Evolutionary conservation across 2,329 filamentous ascomycete genomes (phyloP).

Genomic region (Hypoxylon sp.): DNA sequence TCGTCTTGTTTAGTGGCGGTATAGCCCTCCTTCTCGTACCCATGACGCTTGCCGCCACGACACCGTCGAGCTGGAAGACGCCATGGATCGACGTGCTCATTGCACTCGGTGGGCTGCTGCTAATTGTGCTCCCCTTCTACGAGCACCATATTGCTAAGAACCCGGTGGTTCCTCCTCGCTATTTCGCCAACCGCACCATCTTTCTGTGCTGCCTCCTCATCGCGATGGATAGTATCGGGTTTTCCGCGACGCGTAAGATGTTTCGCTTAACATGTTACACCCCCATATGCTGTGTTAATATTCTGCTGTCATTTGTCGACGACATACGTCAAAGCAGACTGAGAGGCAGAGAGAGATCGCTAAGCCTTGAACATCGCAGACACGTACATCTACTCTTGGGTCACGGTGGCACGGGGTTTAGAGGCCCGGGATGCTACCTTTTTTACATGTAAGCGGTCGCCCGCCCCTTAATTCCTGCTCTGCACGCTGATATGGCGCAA

Average conservation of each 20-base stretch:
- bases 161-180: conserved; percentile 55
- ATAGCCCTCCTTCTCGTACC: conserved; percentile 58
- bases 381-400: conserved; percentile 54
- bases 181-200: conserved; percentile 55
- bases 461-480: background rate
- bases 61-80: conserved; percentile 52
- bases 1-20: conserved; percentile 56
- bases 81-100: conserved; percentile 56
- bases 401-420: conserved; percentile 52
- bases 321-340: background rate
- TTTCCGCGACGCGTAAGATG: conserved; percentile 42
- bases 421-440: conserved; percentile 53
- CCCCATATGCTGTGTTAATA: too few species aligned
- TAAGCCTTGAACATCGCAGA: conserved; percentile 8
- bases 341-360: background rate
- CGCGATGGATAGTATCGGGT: conserved; percentile 53
- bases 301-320: background rate
- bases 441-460: conserved; percentile 41
- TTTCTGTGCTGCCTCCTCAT: conserved; percentile 51
- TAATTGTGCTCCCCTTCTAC: conserved; percentile 56
- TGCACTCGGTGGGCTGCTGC: conserved; percentile 50
- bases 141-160: conserved; percentile 54
- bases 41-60: conserved; percentile 54
- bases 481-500: conserved; percentile 9
- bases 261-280: background rate